Evolutionary conservation across 2,329 filamentous ascomycete genomes (phyloP).

Genomic region (Colletotrichum plurivorum): DNA sequence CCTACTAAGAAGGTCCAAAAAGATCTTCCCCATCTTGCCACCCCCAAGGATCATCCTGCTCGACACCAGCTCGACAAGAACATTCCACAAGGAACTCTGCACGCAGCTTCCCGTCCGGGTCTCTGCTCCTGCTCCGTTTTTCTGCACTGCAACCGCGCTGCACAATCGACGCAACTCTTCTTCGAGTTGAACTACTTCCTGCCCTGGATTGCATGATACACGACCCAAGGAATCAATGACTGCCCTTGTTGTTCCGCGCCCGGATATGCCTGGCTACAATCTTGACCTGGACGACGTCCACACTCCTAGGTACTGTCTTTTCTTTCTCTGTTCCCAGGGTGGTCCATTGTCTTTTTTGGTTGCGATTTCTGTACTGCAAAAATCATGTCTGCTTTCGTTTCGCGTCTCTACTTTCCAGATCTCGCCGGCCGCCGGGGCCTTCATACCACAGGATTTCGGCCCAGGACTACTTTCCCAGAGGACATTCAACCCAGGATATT

Average conservation of each 20-base stretch:
- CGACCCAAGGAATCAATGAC: constrained; percentile 63
- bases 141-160: not conserved
- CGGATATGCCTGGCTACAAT: constrained; percentile 69
- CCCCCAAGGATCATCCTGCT: constrained; percentile 40
- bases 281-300: constrained; percentile 72
- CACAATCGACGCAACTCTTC: constrained; percentile 35
- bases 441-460: constrained; percentile 32
- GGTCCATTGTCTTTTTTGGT: constrained; percentile 53
- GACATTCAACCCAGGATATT: constrained; percentile 19
- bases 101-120: constrained; percentile 33
- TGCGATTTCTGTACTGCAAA: constrained; percentile 45
- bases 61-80: constrained; percentile 30
- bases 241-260: constrained; percentile 63
- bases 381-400: constrained; percentile 49
- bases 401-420: constrained; percentile 33
- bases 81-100: constrained; percentile 34
- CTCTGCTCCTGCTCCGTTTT: constrained; percentile 23
- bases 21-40: constrained; percentile 39
- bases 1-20: constrained; percentile 39
- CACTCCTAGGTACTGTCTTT: constrained; percentile 74
- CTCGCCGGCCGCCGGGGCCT: constrained; percentile 32
- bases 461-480: constrained; percentile 24
- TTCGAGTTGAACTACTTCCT: constrained; percentile 31
- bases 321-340: constrained; percentile 61
- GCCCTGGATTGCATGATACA: constrained; percentile 43